phyloP scores from a whole-genome alignment of 495 filamentous ascomycete species.

The Aspergillus egyptiacus region DNA sequence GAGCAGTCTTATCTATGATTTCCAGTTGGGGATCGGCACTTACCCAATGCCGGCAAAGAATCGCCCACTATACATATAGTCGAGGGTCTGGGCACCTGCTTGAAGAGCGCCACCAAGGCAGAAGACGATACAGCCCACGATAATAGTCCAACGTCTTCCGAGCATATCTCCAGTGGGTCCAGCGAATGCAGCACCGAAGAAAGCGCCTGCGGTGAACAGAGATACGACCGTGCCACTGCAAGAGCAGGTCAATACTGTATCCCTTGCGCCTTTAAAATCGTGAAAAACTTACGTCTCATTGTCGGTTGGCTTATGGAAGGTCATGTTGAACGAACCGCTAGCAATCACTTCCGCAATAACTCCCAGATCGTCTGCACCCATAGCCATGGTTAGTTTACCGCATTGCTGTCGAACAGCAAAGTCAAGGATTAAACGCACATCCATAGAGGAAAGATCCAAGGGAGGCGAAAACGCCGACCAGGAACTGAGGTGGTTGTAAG shows the following conservation, averaged over 20 bases:
- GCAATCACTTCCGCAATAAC: conserved; percentile 58
- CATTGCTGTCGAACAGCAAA: conserved; percentile 12
- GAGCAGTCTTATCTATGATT: background rate
- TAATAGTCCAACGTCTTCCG: conserved; percentile 39
- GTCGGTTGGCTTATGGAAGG: conserved; percentile 44
- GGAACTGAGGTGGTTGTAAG: conserved; percentile 38
- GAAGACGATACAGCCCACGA: conserved; percentile 39
- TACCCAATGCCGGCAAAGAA: conserved; percentile 46
- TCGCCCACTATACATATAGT: conserved; percentile 36
- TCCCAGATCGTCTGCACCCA: conserved; percentile 41
- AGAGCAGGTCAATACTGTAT: background rate
- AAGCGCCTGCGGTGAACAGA: conserved; percentile 53
- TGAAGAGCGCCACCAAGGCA: conserved; percentile 40
- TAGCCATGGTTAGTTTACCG: conserved; percentile 6
- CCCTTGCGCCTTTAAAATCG: background rate
- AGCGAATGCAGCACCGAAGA: conserved; percentile 35
- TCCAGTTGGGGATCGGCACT: conserved; percentile 25
- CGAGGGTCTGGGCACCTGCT: conserved; percentile 34
- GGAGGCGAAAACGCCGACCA: conserved; percentile 58
- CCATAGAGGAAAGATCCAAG: conserved; percentile 57
- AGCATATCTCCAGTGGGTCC: conserved; percentile 36
- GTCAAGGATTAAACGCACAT: conserved; percentile 28
- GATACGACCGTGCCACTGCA: conserved; percentile 59
- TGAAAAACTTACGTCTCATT: conserved; percentile 47
- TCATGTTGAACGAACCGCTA: conserved; percentile 41